A percentile compares a stretch with the other conserved stretches of the same genome.
Conservation (phyloP, 1,284 basidiomycete genomes). For the Coniferiporia sulphurascens region DNA sequence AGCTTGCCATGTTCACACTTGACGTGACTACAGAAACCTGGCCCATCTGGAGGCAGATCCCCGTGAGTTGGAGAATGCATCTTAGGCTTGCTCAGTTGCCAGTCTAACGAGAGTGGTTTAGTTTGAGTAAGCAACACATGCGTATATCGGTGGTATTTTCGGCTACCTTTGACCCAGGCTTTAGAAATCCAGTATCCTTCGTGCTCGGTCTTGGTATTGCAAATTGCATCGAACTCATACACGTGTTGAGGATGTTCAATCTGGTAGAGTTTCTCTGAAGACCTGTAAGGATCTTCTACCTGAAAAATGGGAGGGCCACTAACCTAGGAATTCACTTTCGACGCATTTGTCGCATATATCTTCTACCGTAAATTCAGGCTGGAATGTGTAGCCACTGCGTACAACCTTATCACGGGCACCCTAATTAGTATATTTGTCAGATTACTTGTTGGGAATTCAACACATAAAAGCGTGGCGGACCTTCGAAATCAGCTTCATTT, state of each 20-base stretch:
- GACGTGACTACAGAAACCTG: conserved; percentile 53
- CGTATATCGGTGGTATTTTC: too few relatives aligned
- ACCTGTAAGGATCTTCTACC: not conserved
- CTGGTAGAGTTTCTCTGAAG: conserved; percentile 60
- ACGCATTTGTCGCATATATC: conserved; percentile 66
- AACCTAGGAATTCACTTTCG: conserved; percentile 53
- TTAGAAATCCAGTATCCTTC: conserved; percentile 72
- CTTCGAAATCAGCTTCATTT: conserved; percentile 62
- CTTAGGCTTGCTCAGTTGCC: conserved; percentile 63
- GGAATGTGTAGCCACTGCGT: conserved; percentile 6
- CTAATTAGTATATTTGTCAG: conserved; percentile 5
- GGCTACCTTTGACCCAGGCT: conserved; percentile 65
- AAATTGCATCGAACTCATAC: conserved; percentile 49
- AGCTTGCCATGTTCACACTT: conserved; percentile 64
- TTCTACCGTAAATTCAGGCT: conserved; percentile 22
- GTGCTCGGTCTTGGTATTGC: conserved; percentile 37
- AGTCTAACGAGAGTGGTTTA: conserved; percentile 43
- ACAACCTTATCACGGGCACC: conserved; percentile 8
- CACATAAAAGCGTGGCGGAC: conserved; percentile 30
- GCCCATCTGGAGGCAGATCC: conserved; percentile 63
- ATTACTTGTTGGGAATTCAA: not conserved
- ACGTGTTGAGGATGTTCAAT: conserved; percentile 58
- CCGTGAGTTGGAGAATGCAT: conserved; percentile 55
- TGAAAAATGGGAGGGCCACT: conserved; percentile 15
- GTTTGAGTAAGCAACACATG: not conserved